A percentile compares a stretch with the other conserved stretches of the same genome.
phyloP scores from a whole-genome alignment of 108 stramenopile genomes.

The Craspedostauros australis region DNA sequence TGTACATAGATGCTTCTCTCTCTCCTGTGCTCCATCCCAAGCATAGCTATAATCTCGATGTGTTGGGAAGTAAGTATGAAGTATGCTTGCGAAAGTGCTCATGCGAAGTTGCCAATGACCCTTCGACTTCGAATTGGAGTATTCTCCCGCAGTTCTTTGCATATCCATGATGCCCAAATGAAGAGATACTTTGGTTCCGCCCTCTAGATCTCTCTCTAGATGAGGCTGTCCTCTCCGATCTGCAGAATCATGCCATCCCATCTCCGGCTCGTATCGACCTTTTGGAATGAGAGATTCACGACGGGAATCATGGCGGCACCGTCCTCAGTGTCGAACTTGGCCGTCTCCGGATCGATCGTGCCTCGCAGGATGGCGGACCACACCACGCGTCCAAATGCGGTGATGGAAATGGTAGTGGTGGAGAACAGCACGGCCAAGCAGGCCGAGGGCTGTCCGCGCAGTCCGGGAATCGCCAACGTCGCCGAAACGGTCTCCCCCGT shows the following conservation, averaged over 20 bases:
- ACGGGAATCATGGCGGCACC: slow-evolving; percentile 38
- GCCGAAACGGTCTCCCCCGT: slow-evolving; percentile 28
- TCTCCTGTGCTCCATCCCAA: no score
- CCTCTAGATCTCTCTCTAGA: slow-evolving; percentile 23
- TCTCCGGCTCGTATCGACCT: slow-evolving; percentile 17
- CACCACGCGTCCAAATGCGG: slow-evolving; percentile 44
- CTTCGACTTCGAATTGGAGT: no score
- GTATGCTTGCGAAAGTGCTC: no score
- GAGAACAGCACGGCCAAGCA: slow-evolving; percentile 22
- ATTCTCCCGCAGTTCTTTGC: no score
- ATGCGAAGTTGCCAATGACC: no score
- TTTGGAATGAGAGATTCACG: slow-evolving; percentile 17
- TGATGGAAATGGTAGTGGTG: slow-evolving; percentile 33
- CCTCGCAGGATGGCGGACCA: slow-evolving; percentile 37
- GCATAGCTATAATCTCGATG: no score
- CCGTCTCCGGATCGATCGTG: slow-evolving; percentile 16
- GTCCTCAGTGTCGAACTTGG: slow-evolving; percentile 23
- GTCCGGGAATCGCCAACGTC: slow-evolving; percentile 37
- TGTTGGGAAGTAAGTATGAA: no score
- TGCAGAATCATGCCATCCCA: slow-evolving; percentile 53
- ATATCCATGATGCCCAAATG: no score
- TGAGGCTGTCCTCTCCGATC: slow-evolving; percentile 48
- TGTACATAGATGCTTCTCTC: no score
- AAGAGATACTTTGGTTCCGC: background rate
- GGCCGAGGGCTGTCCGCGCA: slow-evolving; percentile 44